Conservation (phyloP, 345 rosid genomes). For the Euphorbia pulcherrima region DNA sequence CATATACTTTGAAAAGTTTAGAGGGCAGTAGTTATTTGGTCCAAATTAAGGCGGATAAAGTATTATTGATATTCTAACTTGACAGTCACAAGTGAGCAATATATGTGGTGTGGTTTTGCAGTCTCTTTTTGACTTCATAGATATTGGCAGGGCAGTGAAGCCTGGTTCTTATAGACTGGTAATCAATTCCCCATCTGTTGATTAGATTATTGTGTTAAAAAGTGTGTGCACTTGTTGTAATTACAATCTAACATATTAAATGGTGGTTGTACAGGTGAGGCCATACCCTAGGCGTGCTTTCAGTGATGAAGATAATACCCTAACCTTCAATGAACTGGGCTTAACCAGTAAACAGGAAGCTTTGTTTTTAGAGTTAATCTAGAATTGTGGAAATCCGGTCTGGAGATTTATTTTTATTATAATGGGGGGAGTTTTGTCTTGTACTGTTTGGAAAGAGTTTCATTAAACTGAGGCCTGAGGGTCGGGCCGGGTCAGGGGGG, state of each 20-base stretch:
- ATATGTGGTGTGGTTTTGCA: conserved; percentile 34
- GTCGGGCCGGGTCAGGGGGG: conserved; percentile 11
- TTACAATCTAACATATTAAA: too few species aligned
- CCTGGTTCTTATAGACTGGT: conserved; percentile 93
- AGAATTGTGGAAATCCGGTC: conserved; percentile 28
- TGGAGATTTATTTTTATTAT: background rate
- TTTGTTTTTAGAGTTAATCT: conserved; percentile 80
- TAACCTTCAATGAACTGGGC: conserved; percentile 77
- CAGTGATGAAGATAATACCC: conserved; percentile 61
- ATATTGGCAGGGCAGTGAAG: conserved; percentile 75
- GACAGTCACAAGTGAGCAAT: background rate
- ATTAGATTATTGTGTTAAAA: too few species aligned
- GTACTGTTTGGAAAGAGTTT: too few species aligned
- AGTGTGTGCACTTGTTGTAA: too few species aligned
- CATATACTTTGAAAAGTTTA: too few species aligned
- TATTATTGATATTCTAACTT: background rate
- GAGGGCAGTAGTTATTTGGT: too few species aligned
- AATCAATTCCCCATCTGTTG: conserved; percentile 25
- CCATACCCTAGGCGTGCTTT: conserved; percentile 93
- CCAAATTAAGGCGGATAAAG: too few species aligned
- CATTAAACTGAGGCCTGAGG: conserved; percentile 17
- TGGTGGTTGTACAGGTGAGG: conserved; percentile 77
- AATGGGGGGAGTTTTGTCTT: background rate
- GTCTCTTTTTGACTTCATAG: conserved; percentile 91
- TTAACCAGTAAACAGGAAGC: conserved; percentile 95